phyloP scores from a whole-genome alignment of 768 basidiomycete species.

The Pulveroboletus sp. region DNA sequence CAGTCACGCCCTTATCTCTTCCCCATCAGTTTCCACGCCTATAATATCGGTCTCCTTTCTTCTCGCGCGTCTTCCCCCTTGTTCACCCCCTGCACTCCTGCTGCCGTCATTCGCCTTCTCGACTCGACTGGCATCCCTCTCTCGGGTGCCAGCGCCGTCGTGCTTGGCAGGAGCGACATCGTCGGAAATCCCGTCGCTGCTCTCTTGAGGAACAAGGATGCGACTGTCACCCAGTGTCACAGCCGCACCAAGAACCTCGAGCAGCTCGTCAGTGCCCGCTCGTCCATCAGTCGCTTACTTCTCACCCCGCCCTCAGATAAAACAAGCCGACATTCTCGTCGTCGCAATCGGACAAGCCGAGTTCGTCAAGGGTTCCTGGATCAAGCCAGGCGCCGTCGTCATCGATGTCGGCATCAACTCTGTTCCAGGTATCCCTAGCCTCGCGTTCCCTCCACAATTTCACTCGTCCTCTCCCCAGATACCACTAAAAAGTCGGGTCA shows the following conservation, averaged over 20 bases:
- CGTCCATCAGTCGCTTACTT: constrained; percentile 9
- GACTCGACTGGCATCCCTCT: constrained; percentile 80
- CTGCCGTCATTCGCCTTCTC: constrained; percentile 86
- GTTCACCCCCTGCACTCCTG: constrained; percentile 93
- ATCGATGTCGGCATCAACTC: constrained; percentile 99
- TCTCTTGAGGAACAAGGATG: constrained; percentile 84
- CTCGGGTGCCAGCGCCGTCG: constrained; percentile 78
- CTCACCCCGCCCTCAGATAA: constrained; percentile 48
- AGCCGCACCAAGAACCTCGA: constrained; percentile 81
- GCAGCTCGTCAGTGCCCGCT: constrained; percentile 54
- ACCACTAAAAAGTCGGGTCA: constrained; percentile 90
- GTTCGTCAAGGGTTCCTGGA: constrained; percentile 88
- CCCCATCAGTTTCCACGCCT: constrained; percentile 82
- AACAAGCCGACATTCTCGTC: constrained; percentile 87
- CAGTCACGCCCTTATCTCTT: constrained; percentile 2
- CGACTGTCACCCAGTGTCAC: constrained; percentile 98
- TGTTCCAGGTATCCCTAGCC: constrained; percentile 60
- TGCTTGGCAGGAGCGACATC: constrained; percentile 96
- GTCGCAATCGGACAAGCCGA: constrained; percentile 94
- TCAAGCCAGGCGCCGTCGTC: constrained; percentile 92
- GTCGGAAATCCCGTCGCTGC: constrained; percentile 94
- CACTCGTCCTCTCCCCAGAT: constrained; percentile 43
- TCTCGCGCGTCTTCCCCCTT: constrained; percentile 87
- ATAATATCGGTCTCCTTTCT: constrained; percentile 93
- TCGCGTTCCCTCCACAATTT: background rate